phyloP scores from a whole-genome alignment of 169 alveolate genomes.

The Plasmodium falciparum region DNA sequence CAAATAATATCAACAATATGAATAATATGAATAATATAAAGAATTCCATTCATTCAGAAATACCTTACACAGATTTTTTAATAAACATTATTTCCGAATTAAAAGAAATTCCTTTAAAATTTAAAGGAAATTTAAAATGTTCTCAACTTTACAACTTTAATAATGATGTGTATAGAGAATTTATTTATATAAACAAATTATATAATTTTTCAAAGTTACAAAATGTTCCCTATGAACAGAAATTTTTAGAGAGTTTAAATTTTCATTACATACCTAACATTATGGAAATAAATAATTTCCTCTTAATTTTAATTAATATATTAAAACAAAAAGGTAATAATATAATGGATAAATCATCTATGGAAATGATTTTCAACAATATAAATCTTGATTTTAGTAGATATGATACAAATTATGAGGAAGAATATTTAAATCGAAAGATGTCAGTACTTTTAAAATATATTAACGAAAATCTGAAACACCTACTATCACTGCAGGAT shows the following conservation, averaged over 20 bases:
- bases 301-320: constrained; percentile 47
- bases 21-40: not conserved
- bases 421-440: constrained; percentile 22
- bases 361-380: constrained; percentile 14
- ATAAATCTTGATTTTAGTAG: constrained; percentile 25
- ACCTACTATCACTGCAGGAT: constrained; percentile 13
- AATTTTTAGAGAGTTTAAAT: constrained; percentile 37
- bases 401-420: constrained; percentile 25
- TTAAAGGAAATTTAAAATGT: constrained; percentile 40
- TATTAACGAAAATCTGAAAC: constrained; percentile 16
- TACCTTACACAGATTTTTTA: constrained; percentile 9
- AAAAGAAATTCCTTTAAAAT: constrained; percentile 45
- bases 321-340: constrained; percentile 21
- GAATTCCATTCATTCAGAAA: not conserved
- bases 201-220: constrained; percentile 18
- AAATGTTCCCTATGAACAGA: constrained; percentile 41
- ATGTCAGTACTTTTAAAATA: constrained; percentile 30
- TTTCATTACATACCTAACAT: constrained; percentile 46
- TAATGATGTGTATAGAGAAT: constrained; percentile 24
- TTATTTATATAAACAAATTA: constrained; percentile 36
- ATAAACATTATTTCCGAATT: constrained; percentile 27
- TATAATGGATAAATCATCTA: not conserved
- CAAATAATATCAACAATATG: no score
- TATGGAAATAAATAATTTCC: constrained; percentile 34
- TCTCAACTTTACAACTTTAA: constrained; percentile 52